Percentiles rank a stretch among this genome's conserved stretches.
phyloP scores from a whole-genome alignment of 306 rosid genomes.

The Corylus avellana region DNA sequence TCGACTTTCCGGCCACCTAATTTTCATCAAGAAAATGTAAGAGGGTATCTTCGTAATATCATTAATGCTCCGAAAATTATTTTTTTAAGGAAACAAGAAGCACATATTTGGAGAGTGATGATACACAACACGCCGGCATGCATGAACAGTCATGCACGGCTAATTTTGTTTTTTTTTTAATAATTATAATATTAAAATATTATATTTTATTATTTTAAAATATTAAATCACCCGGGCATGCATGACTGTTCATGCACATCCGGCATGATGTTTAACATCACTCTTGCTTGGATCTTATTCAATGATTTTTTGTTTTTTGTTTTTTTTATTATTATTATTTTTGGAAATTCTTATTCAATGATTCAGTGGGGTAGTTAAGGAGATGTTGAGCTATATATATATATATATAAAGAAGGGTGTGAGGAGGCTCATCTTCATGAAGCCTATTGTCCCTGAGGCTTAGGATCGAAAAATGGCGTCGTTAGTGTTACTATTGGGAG shows the following conservation, averaged over 20 bases:
- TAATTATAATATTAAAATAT: too few relatives aligned
- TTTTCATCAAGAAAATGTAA: not conserved
- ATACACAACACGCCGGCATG: too few relatives aligned
- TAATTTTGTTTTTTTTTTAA: too few relatives aligned
- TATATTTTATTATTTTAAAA: too few relatives aligned
- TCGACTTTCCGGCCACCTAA: not conserved
- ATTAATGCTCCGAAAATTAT: not conserved
- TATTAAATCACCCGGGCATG: too few relatives aligned
- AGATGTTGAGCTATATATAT: not conserved
- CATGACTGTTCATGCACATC: too few relatives aligned
- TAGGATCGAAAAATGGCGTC: slow-evolving; percentile 35
- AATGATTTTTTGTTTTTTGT: not conserved
- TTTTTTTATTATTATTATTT: too few relatives aligned
- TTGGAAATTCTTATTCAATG: not conserved
- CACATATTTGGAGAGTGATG: too few relatives aligned
- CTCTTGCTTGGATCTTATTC: not conserved
- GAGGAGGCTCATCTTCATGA: not conserved
- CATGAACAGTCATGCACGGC: too few relatives aligned
- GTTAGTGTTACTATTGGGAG: slow-evolving; percentile 44
- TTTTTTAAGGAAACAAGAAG: not conserved
- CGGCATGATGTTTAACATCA: too few relatives aligned
- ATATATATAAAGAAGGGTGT: not conserved
- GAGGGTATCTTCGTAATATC: not conserved
- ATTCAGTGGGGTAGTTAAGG: not conserved
- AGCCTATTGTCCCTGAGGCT: not conserved